Conservation (phyloP, 495 filamentous ascomycete species). For the Usnea hakonensis region DNA sequence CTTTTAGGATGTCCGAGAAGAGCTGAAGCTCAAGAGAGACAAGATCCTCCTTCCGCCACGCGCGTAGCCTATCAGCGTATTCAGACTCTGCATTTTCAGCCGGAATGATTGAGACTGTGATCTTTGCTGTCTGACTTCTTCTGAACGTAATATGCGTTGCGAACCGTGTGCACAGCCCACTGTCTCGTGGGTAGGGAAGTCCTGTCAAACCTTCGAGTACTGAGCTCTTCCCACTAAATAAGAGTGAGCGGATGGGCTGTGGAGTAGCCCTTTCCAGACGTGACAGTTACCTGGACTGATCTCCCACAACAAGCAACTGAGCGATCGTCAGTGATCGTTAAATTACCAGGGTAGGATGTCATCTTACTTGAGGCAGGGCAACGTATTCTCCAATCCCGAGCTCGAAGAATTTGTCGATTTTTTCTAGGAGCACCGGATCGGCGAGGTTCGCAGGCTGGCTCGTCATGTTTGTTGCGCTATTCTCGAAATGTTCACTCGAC, state of each 20-base stretch:
- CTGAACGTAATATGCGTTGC: conserved; percentile 46
- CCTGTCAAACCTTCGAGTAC: conserved; percentile 40
- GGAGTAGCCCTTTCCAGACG: not conserved
- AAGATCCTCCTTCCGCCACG: conserved; percentile 25
- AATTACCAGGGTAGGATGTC: too few species aligned
- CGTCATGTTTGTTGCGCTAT: not conserved
- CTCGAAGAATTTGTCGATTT: conserved; percentile 39
- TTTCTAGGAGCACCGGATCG: conserved; percentile 32
- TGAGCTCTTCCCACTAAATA: conserved; percentile 39
- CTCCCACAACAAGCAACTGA: conserved; percentile 37
- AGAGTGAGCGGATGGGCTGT: not conserved
- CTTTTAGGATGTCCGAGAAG: conserved; percentile 27
- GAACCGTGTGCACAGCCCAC: conserved; percentile 39
- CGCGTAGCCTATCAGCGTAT: conserved; percentile 22
- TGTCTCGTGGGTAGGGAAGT: conserved; percentile 38
- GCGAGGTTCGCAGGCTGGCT: conserved; percentile 17
- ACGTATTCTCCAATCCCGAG: conserved; percentile 38
- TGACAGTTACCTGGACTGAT: conserved; percentile 27
- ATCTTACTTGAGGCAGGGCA: conserved; percentile 27
- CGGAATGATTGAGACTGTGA: conserved; percentile 29
- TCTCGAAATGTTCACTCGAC: not conserved
- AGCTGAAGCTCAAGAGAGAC: conserved; percentile 12
- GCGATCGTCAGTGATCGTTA: not conserved
- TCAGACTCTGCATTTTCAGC: conserved; percentile 20
- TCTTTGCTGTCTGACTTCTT: conserved; percentile 17